Percentiles rank a stretch among this genome's conserved stretches.
These are phyloP conservation scores for Nematodospora anomalae DNA, from an alignment of 1,139 yeast species.

Conservation along the genomic window DNA sequence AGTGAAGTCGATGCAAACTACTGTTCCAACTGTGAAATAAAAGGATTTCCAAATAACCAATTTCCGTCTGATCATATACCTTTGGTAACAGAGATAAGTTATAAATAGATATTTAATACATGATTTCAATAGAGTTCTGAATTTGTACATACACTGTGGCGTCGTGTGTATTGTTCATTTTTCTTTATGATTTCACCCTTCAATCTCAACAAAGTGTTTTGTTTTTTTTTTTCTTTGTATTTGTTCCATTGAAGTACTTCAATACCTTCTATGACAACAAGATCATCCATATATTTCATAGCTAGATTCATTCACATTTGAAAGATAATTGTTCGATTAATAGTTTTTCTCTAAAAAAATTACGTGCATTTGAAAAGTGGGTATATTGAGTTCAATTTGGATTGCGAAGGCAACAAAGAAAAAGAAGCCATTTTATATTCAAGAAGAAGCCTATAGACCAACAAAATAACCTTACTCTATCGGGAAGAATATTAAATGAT, in stretches of 20 bases:
- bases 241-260: not conserved
- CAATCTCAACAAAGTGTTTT: not conserved
- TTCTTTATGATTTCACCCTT: not conserved
- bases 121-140: not conserved
- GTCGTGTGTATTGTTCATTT: not conserved
- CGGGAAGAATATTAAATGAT: slow-evolving; percentile 3
- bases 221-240: no score
- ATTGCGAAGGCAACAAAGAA: not conserved
- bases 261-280: not conserved
- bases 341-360: no score
- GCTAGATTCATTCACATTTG: not conserved
- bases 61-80: slow-evolving; percentile 49
- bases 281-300: not conserved
- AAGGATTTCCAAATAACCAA: slow-evolving; percentile 41
- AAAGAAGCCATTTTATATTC: not conserved
- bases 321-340: not conserved
- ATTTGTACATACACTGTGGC: no score
- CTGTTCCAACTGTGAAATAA: slow-evolving; percentile 14
- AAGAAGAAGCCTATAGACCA: not conserved
- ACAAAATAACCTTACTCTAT: no score
- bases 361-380: not conserved
- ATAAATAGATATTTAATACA: slow-evolving; percentile 2
- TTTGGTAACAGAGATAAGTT: slow-evolving; percentile 20
- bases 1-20: slow-evolving; percentile 25
- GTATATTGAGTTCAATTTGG: not conserved